These are phyloP conservation scores for Ettlia oleoabundans DNA, from an alignment of 139 green algal genomes.

Conservation along the genomic window DNA sequence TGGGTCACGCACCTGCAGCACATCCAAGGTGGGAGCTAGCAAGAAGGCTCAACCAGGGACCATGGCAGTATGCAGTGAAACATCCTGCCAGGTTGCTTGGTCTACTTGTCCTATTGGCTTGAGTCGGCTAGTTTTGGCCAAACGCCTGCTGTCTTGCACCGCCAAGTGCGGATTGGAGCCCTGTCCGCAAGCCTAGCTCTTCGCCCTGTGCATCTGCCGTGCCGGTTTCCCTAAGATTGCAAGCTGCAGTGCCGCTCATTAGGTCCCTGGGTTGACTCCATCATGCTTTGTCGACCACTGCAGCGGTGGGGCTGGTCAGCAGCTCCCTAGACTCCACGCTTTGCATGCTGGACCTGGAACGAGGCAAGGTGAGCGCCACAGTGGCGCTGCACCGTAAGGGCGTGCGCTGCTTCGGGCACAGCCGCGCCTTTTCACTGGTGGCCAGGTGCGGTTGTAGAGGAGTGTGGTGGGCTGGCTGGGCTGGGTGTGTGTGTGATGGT, in stretches of 20 bases:
- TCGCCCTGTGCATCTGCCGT: no score
- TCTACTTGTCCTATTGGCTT: no score
- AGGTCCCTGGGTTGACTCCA: no score
- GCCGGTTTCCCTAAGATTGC: no score
- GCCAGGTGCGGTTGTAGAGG: constrained; percentile 39
- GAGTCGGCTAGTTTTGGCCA: no score
- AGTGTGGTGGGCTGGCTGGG: no score
- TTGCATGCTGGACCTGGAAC: constrained; percentile 60
- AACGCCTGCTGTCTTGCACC: no score
- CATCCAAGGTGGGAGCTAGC: constrained; percentile 9
- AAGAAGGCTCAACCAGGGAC: not conserved
- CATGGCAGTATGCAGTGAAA: no score
- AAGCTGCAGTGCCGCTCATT: no score
- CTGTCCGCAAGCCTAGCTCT: not conserved
- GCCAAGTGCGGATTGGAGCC: no score
- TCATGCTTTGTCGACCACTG: not conserved
- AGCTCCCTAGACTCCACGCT: constrained; percentile 77
- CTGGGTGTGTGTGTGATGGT: not conserved
- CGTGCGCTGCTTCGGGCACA: constrained; percentile 80
- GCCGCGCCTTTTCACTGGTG: constrained; percentile 78
- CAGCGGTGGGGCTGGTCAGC: constrained; percentile 74
- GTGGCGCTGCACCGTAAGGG: constrained; percentile 61
- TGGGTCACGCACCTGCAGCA: constrained; percentile 78
- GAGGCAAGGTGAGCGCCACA: constrained; percentile 28
- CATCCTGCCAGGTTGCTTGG: no score